These are phyloP conservation scores for Epicoccum nigrum DNA, from an alignment of 2,329 filamentous ascomycete species.

Conservation along the genomic window DNA sequence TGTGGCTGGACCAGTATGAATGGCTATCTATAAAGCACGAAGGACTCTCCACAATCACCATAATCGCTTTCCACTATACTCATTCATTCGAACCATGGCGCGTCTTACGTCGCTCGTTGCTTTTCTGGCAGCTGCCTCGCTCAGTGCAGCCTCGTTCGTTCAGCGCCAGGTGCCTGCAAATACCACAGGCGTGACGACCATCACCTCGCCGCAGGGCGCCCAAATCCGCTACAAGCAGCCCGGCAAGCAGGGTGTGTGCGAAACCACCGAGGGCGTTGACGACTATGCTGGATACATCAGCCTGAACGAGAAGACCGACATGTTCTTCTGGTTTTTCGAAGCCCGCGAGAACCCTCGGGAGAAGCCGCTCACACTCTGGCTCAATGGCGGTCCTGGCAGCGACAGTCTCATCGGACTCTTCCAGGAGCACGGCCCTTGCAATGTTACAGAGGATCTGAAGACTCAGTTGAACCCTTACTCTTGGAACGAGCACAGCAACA, in stretches of 20 bases:
- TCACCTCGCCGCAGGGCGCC: conserved; percentile 44
- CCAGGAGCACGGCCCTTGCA: conserved; percentile 45
- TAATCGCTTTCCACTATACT: not conserved
- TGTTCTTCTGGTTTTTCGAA: conserved; percentile 58
- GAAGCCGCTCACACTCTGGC: conserved; percentile 54
- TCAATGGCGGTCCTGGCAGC: conserved; percentile 61
- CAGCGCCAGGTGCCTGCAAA: conserved; percentile 41
- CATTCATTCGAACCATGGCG: conserved; percentile 25
- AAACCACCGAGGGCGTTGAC: conserved; percentile 43
- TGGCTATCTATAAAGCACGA: conserved; percentile 4
- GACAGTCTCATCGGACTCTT: conserved; percentile 64
- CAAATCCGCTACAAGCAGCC: conserved; percentile 45
- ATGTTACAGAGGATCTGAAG: conserved; percentile 45
- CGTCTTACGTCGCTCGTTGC: conserved; percentile 29
- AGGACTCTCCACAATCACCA: not conserved
- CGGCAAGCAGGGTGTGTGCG: conserved; percentile 53
- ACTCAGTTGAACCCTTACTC: conserved; percentile 47
- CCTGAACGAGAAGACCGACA: conserved; percentile 43
- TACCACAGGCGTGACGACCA: conserved; percentile 39
- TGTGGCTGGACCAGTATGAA: not conserved
- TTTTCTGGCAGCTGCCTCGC: conserved; percentile 28
- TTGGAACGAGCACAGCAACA: conserved; percentile 49
- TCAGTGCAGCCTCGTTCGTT: conserved; percentile 33
- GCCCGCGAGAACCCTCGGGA: conserved; percentile 51
- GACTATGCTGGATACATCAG: conserved; percentile 49